Percentiles rank a stretch among this genome's conserved stretches.
These are phyloP conservation scores for Leishmania amazonensis DNA, from an alignment of 208 protist genomes.

Conservation along the genomic window DNA sequence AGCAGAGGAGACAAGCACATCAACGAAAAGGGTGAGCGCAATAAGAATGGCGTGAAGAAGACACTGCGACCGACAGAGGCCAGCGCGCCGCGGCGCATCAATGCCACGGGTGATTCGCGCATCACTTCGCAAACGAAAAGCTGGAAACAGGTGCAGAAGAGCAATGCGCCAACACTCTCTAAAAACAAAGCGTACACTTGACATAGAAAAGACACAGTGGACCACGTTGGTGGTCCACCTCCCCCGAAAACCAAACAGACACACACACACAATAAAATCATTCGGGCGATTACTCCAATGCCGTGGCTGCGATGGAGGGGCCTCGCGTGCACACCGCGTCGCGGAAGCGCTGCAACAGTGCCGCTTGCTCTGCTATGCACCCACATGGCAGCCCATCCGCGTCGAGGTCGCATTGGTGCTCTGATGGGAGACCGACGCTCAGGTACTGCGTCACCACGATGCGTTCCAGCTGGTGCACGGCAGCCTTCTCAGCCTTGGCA, in stretches of 20 bases:
- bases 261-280: not conserved
- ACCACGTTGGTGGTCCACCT: no score
- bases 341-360: constrained; percentile 22
- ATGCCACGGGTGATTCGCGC: not conserved
- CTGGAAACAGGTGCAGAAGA: not conserved
- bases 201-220: not conserved
- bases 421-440: not conserved
- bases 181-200: not conserved
- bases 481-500: not conserved
- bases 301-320: not conserved
- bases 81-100: not conserved
- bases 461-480: not conserved
- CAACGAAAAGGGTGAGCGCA: not conserved
- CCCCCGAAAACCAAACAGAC: not conserved
- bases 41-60: not conserved
- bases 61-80: not conserved
- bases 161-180: no score
- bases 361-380: constrained; percentile 6
- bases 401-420: not conserved
- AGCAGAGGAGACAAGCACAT: not conserved
- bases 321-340: constrained; percentile 20
- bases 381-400: not conserved
- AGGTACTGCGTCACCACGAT: constrained; percentile 28
- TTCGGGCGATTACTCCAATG: not conserved
- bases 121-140: not conserved